These are phyloP conservation scores for Monilinia laxa DNA, from an alignment of 2,329 filamentous ascomycete species.

Conservation along the genomic window DNA sequence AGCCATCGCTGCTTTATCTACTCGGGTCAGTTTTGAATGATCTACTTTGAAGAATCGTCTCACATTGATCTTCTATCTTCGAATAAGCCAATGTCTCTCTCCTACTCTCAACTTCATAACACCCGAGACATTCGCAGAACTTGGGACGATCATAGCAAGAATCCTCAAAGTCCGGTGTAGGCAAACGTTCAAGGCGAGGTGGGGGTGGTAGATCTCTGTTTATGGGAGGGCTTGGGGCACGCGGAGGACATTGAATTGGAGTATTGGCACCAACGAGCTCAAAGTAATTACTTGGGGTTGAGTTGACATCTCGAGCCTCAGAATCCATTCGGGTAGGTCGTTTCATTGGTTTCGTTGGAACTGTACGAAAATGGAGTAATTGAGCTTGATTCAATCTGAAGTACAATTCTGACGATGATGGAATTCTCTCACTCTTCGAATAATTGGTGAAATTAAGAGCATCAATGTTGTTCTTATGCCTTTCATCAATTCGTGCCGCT, in stretches of 20 bases:
- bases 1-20: constrained; percentile 31
- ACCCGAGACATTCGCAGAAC: constrained; percentile 19
- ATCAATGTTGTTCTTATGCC: neutral
- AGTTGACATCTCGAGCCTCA: neutral
- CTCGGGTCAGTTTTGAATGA: constrained; percentile 21
- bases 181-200: constrained; percentile 32
- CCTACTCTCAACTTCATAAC: neutral
- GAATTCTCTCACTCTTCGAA: neutral
- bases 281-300: neutral
- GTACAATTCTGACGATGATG: neutral
- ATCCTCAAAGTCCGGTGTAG: constrained; percentile 35
- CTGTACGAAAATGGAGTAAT: neutral
- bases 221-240: constrained; percentile 27
- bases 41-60: neutral
- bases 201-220: constrained; percentile 30
- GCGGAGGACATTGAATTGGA: constrained; percentile 16
- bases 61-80: constrained; percentile 23
- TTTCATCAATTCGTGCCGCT: neutral
- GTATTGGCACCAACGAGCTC: constrained; percentile 18
- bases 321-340: neutral
- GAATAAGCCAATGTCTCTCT: neutral
- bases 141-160: constrained; percentile 5
- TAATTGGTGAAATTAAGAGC: neutral
- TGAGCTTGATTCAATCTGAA: neutral
- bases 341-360: neutral